A percentile compares a stretch with the other conserved stretches of the same genome.
phyloP scores from a whole-genome alignment of 2,329 filamentous ascomycete species.

The Penicillium sp. region DNA sequence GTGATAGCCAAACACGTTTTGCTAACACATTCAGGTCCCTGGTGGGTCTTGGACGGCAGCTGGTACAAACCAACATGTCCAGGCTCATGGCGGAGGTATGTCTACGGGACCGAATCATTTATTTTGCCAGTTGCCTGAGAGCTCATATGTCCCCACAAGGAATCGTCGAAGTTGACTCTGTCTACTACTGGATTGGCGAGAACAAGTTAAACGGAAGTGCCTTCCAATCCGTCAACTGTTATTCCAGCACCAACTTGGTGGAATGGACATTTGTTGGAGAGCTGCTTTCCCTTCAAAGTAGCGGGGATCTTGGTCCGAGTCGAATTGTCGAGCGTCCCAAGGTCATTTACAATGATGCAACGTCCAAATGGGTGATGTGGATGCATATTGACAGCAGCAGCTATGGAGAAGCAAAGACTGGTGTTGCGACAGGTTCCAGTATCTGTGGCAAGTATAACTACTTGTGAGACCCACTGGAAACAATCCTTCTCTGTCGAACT shows the following conservation, averaged over 20 bases:
- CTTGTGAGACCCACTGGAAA: constrained; percentile 6
- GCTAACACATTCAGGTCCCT: background rate
- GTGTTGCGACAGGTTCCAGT: constrained; percentile 64
- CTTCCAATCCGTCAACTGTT: constrained; percentile 72
- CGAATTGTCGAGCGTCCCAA: constrained; percentile 72
- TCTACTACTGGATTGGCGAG: constrained; percentile 73
- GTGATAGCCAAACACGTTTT: background rate
- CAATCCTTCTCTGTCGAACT: background rate
- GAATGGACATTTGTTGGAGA: constrained; percentile 68
- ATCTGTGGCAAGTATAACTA: constrained; percentile 68
- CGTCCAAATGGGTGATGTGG: constrained; percentile 70
- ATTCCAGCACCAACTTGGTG: constrained; percentile 66
- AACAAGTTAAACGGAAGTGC: constrained; percentile 68
- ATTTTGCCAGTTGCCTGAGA: background rate
- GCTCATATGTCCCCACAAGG: background rate
- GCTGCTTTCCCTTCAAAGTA: constrained; percentile 60
- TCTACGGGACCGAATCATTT: too few relatives aligned
- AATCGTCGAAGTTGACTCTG: constrained; percentile 62
- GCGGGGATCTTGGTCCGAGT: constrained; percentile 65
- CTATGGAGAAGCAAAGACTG: constrained; percentile 69
- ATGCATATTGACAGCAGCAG: constrained; percentile 69
- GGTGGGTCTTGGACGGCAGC: constrained; percentile 5
- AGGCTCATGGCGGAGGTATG: constrained; percentile 7
- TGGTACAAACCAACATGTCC: constrained; percentile 9
- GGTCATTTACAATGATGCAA: constrained; percentile 70